A percentile compares a stretch with the other conserved stretches of the same genome.
Conservation (phyloP, 352 stramenopile species). For the Phytopythium vexans region DNA sequence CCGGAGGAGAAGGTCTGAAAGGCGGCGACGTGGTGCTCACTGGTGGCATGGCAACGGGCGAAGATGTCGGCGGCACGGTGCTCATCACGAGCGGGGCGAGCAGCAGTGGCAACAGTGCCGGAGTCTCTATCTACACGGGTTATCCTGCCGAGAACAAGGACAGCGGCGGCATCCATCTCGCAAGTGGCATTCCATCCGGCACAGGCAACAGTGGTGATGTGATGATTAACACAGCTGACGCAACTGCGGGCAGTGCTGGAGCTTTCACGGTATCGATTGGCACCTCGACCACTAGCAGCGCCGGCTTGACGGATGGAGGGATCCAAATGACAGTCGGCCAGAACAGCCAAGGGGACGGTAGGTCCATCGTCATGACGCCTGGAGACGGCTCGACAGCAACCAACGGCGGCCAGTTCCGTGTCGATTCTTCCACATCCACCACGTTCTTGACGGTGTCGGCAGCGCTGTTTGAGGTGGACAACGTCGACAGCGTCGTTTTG, state of each 20-base stretch:
- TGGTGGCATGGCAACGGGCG: slow-evolving; percentile 17
- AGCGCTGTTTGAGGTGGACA: slow-evolving; percentile 28
- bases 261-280: slow-evolving; percentile 24
- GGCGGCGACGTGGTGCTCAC: slow-evolving; percentile 26
- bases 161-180: slow-evolving; percentile 4
- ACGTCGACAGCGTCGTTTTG: slow-evolving; percentile 8
- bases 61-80: slow-evolving; percentile 11
- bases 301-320: no score
- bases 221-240: slow-evolving; percentile 26
- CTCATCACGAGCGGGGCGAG: slow-evolving; percentile 17
- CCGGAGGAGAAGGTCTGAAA: slow-evolving; percentile 8
- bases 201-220: slow-evolving; percentile 39
- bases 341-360: slow-evolving; percentile 28
- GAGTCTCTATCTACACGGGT: neutral
- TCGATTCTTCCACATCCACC: slow-evolving; percentile 28
- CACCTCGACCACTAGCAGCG: slow-evolving; percentile 9
- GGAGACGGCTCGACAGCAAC: slow-evolving; percentile 22
- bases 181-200: slow-evolving; percentile 1
- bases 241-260: slow-evolving; percentile 20
- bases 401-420: slow-evolving; percentile 30
- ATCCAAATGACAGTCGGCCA: slow-evolving; percentile 24
- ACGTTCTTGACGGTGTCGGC: slow-evolving; percentile 27
- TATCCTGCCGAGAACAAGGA: neutral
- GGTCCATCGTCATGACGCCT: slow-evolving; percentile 37
- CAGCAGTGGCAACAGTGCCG: neutral